Percentiles rank a stretch among this genome's conserved stretches.
These are phyloP conservation scores for Balakata baccata DNA, from an alignment of 345 rosid genomes.

Conservation along the genomic window DNA sequence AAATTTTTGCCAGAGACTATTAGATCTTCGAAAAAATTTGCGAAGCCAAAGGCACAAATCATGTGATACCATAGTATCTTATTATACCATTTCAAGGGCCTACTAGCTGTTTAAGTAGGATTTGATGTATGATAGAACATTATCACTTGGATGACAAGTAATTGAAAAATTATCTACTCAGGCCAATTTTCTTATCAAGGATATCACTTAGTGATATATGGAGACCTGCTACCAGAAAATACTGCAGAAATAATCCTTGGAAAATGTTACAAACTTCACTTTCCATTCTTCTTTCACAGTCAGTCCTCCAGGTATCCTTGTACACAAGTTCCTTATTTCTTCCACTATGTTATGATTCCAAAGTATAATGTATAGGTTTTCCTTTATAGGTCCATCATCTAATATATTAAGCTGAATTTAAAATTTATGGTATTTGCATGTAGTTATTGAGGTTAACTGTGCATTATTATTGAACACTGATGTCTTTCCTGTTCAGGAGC, in stretches of 20 bases:
- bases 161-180: constrained; percentile 34
- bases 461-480: constrained; percentile 23
- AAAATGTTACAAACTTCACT: constrained; percentile 66
- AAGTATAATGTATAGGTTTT: constrained; percentile 7
- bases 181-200: constrained; percentile 84
- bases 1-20: too few species aligned
- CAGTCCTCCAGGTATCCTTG: constrained; percentile 73
- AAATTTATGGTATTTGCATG: constrained; percentile 9
- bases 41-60: constrained; percentile 1
- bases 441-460: constrained; percentile 1
- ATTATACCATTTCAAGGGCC: background rate
- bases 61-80: constrained; percentile 4
- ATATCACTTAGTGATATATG: constrained; percentile 88
- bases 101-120: constrained; percentile 2
- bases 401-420: background rate
- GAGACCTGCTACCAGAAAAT: constrained; percentile 78
- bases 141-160: constrained; percentile 19
- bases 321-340: background rate
- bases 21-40: background rate
- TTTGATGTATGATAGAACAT: constrained; percentile 9
- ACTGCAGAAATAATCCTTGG: constrained; percentile 67
- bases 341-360: background rate
- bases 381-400: constrained; percentile 4
- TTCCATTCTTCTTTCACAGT: constrained; percentile 79
- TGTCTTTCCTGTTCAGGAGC: constrained; percentile 58